Evolutionary conservation across 352 stramenopile genomes (phyloP).

Genomic region (Thraustochytrium sp.): DNA sequence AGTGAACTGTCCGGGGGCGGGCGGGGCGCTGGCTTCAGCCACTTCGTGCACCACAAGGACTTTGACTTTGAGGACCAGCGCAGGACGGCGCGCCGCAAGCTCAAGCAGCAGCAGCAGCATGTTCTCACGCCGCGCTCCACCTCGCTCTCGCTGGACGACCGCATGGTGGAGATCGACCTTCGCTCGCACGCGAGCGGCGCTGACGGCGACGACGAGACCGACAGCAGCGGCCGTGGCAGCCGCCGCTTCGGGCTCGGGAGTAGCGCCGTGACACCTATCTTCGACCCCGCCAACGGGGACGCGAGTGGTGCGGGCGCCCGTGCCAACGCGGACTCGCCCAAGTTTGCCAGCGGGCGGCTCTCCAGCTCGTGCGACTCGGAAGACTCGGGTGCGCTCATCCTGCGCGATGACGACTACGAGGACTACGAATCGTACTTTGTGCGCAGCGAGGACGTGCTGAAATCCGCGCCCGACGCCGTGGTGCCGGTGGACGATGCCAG

Average conservation of each 20-base stretch:
- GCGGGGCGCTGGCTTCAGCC: slow-evolving; percentile 12
- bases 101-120: background rate
- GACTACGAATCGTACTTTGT: too few relatives aligned
- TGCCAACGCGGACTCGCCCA: too few relatives aligned
- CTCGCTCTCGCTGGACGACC: background rate
- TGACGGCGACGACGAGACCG: background rate
- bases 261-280: too few relatives aligned
- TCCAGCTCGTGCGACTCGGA: background rate
- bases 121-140: background rate
- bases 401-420: background rate
- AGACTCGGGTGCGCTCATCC: background rate
- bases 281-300: too few relatives aligned
- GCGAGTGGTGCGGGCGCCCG: too few relatives aligned
- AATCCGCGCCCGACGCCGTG: background rate
- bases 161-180: slow-evolving; percentile 8
- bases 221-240: background rate
- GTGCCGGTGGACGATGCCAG: background rate
- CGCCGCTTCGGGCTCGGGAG: too few relatives aligned
- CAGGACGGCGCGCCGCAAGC: background rate
- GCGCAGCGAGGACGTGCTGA: too few relatives aligned
- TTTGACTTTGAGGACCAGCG: slow-evolving; percentile 36
- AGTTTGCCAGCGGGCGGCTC: too few relatives aligned
- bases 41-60: slow-evolving; percentile 31
- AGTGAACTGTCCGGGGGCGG: background rate
- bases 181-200: background rate